A percentile compares a stretch with the other conserved stretches of the same genome.
Conservation (phyloP, 1,284 basidiomycete genomes). For the Leccinum laetum region DNA sequence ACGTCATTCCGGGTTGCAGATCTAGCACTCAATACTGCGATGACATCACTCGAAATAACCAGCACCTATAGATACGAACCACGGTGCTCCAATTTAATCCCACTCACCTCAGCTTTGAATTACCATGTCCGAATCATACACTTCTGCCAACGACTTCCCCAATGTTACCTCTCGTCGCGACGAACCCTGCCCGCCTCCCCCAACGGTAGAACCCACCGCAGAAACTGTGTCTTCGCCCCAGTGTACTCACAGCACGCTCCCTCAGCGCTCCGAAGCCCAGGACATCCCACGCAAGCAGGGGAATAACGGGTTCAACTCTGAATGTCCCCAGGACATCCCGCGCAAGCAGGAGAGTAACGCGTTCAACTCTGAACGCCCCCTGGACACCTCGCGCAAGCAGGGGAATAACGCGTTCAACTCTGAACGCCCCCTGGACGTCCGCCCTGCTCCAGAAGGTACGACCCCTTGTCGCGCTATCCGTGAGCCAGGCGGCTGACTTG, state of each 20-base stretch:
- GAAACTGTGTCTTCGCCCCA: neutral
- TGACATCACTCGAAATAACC: slow-evolving; percentile 17
- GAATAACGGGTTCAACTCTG: no score
- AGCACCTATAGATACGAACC: slow-evolving; percentile 19
- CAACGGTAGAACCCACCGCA: slow-evolving; percentile 8
- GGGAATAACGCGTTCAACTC: slow-evolving; percentile 36
- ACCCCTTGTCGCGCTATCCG: neutral
- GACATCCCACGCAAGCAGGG: slow-evolving; percentile 11
- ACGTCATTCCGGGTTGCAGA: no score
- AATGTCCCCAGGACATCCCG: no score
- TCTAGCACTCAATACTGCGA: neutral
- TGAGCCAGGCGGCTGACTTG: neutral
- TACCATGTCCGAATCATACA: slow-evolving; percentile 16
- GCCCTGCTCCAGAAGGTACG: slow-evolving; percentile 40
- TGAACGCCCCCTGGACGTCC: slow-evolving; percentile 41
- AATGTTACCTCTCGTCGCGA: slow-evolving; percentile 7
- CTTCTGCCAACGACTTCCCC: neutral
- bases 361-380: no score
- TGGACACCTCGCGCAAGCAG: neutral
- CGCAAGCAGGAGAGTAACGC: no score
- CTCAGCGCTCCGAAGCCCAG: neutral
- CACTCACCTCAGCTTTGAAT: neutral
- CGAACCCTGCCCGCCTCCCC: slow-evolving; percentile 17
- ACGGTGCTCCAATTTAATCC: neutral
- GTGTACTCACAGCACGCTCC: neutral